Base-by-base conservation (phyloP, 768 basidiomycete species). In the Tulasnella calospora region DNA sequence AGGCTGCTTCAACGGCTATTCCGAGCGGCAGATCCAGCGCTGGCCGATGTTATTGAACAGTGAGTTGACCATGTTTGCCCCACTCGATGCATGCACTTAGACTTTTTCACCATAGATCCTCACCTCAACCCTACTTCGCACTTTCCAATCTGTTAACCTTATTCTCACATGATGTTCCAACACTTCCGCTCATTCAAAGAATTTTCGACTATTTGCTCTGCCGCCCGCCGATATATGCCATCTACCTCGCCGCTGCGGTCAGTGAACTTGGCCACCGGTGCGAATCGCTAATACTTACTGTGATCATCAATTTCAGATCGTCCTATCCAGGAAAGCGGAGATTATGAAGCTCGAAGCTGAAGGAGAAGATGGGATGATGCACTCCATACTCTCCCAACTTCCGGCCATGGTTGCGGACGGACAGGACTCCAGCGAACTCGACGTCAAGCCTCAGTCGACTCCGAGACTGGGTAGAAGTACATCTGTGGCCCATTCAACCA, bases 121-220 rank as follows among this genome's bases (percentile, higher is more conserved):
- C 93, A 0, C 93, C 93, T 0, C 86, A 96, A 1, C 96, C 96
- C 0, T 97, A 95, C 82, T 94, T 92, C 83, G 94, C 95, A 0
- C 88, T 98, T 23, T 94, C 95, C 5, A 94, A 95, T 84, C 89
- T 98, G 41, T 86, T 98, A 44, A 97, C 95, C 0, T 88, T 97
- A 40, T 95, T 98, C 85, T 91, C 96, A 15, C 96, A 98, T 83
- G 95, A 98, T 81, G 88, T 95, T 78, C 94, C 96, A 10, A 93
- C 93, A 2, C 88, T 97, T n/a, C 89, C 92, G 6, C 90, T 96
- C 51, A 92, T 95, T 36, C 95, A 97, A 83, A 92, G 95, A 80
- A 89, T 95, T 71, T 98, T 97, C 84, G 96, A 98, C 84, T 98
- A 91, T 82, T 85, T 98, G 13, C 85, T 98, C 17, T 89, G 90